Evolutionary conservation across 1,284 basidiomycete genomes (phyloP), one percentile per base, ranked within the genome.

Genomic region (Flammula alnicola): DNA sequence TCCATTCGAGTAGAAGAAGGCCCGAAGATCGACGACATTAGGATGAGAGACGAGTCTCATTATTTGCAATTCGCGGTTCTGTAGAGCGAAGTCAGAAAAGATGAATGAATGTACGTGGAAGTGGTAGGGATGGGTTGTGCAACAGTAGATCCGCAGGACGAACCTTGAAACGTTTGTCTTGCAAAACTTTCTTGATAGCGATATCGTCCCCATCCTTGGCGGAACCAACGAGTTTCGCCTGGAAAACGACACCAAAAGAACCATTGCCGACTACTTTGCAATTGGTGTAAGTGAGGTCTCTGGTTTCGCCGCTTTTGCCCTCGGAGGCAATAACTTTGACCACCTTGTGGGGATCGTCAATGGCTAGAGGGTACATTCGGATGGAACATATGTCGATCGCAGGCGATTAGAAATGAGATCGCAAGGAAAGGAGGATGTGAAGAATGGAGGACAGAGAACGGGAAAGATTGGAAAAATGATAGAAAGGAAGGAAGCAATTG

Each of bases 131-230:
- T n/a, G n/a, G n/a, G n/a, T n/a, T n/a, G n/a, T n/a, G n/a, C n/a
- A 43, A 56, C 41, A 47, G 52, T 55, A 52, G 54, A 55, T 56
- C 48, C 57, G 54, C 33, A 41, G 50, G 42, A 67, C 82, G 53
- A 60, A 95, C 95, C 92, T 99, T 99, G 89, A 99, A 99, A 60
- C 96, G 87, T 83, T 99, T 99, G 79, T 99, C 96, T 80, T 99
- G 96, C 60, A 99, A 75, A 45, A 99, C 96, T 80, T 98, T 99
- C 87, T 99, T 99, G 83, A 99, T 99, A 48, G 96, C 96, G 64
- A 99, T 97, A 63, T 98, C 95, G 54, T 91, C 88, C 20, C 78
- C 78, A 27, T 81, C 79, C 63, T 81, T 80, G 35, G 79, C 70
- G 5, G 80, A 77, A 23, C 78, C 76, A 46, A 89, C 75, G 53